Evolutionary conservation across 176 grass and related monocot genomes (phyloP), one percentile per base, ranked within the genome.

Genomic region (Phoenix roebelenii): DNA sequence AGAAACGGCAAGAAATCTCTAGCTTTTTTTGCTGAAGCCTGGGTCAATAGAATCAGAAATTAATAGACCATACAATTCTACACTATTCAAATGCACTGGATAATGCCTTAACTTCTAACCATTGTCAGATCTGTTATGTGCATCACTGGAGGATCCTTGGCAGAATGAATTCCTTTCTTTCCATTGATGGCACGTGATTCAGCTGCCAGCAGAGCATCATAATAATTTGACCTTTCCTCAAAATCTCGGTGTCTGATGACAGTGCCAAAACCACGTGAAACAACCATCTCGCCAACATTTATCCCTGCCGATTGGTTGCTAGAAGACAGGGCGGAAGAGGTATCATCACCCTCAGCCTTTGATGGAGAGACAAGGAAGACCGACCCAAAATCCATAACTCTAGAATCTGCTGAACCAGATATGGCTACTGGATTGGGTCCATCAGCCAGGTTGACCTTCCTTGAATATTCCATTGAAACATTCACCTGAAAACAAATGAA

Each of bases 1-100:
- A 98, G 62, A 73, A 98, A 98, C 16, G 93, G 93, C 52, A 98
- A 81, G 67, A 98, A 98, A 69, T 98, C 93, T 57, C 69, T 91
- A 23, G 93, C 87, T 51, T 98, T 98, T 69, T 98, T 98, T 20
- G 84, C 58, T 49, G 77, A 74, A 48, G 78, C 88, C 93, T 98
- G 73, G 67, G 3, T 44, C 5, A 44, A 44, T 14, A 44, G 35
- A 44, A 44, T 44, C 51, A 48, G 3, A 78, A 17, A 72, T 58
- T 15, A 44, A 51, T 15, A 18, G n/a, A 51, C 57, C 35, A 44
- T 3, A 61, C 10, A 54, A 60, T 18, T 59, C 62, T 71, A 61
- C 12, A 10, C 50, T 52, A 32, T 15, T 30, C 15, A 48, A 72
- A 24, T 49, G 49, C 2, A 50, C 3, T 18, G 23, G 18, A 49